phyloP scores from a whole-genome alignment of 805 yeast genomes.

The Lipomyces yamanashiensis region DNA sequence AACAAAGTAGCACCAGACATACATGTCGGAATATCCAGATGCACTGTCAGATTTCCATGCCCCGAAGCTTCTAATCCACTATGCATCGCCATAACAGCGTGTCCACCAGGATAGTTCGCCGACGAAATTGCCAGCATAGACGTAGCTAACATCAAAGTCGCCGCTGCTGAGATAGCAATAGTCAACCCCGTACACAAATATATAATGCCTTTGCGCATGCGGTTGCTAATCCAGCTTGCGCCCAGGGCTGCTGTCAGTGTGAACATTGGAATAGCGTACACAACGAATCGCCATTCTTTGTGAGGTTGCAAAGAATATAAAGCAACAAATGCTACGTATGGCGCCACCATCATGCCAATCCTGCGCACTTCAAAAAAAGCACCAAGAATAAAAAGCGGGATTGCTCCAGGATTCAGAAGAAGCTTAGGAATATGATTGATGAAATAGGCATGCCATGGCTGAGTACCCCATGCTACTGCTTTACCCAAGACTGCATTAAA shows the following conservation, averaged over 20 bases:
- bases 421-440: conserved; percentile 54
- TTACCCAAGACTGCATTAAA: conserved; percentile 81
- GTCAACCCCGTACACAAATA: conserved; percentile 45
- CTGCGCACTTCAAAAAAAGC: conserved; percentile 48
- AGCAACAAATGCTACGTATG: conserved; percentile 61
- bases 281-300: conserved; percentile 91
- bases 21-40: conserved; percentile 78
- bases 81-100: conserved; percentile 64
- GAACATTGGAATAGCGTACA: conserved; percentile 73
- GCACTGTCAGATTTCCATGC: conserved; percentile 53
- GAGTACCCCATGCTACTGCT: conserved; percentile 80
- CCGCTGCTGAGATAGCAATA: conserved; percentile 46
- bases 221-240: conserved; percentile 43
- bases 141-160: conserved; percentile 19
- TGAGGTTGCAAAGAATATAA: conserved; percentile 83
- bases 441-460: conserved; percentile 74
- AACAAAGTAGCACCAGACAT: conserved; percentile 87
- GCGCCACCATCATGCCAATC: conserved; percentile 48
- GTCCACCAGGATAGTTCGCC: conserved; percentile 88
- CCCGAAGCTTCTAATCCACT: conserved; percentile 40
- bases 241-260: conserved; percentile 69
- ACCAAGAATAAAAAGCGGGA: conserved; percentile 51
- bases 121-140: conserved; percentile 67
- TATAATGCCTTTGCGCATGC: conserved; percentile 32
- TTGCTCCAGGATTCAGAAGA: conserved; percentile 44